These are phyloP conservation scores for Hericium coralloides DNA, from an alignment of 768 basidiomycete genomes.

Conservation along the genomic window DNA sequence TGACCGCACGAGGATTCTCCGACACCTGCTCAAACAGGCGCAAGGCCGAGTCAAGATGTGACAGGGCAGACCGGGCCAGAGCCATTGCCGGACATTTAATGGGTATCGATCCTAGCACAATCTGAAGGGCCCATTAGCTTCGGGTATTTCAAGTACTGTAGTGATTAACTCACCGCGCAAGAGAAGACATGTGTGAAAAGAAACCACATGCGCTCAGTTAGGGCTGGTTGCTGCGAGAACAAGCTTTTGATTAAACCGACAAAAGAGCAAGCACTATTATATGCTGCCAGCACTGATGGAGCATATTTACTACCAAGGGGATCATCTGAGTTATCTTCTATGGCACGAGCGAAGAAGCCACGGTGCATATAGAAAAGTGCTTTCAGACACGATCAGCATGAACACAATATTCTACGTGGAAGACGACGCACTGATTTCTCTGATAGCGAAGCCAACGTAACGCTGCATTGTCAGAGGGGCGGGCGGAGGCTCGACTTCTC, in stretches of 20 bases:
- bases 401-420: not conserved
- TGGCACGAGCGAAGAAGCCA: constrained; percentile 62
- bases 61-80: constrained; percentile 56
- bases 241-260: constrained; percentile 57
- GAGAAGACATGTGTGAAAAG: constrained; percentile 67
- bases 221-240: constrained; percentile 54
- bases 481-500: constrained; percentile 34
- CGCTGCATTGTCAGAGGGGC: constrained; percentile 59
- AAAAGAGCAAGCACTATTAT: constrained; percentile 60
- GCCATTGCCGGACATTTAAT: constrained; percentile 52
- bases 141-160: not conserved
- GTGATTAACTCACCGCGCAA: constrained; percentile 41
- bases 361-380: constrained; percentile 69
- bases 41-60: constrained; percentile 55
- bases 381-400: constrained; percentile 15
- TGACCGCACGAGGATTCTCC: constrained; percentile 42
- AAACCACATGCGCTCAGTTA: constrained; percentile 69
- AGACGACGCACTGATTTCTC: constrained; percentile 49
- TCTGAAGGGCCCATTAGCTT: constrained; percentile 28
- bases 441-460: constrained; percentile 57
- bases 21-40: constrained; percentile 48
- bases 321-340: constrained; percentile 54
- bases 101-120: constrained; percentile 62
- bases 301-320: constrained; percentile 65
- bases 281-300: constrained; percentile 59